Base-by-base conservation (phyloP, 805 yeast genomes). In the Starmerella powellii region DNA sequence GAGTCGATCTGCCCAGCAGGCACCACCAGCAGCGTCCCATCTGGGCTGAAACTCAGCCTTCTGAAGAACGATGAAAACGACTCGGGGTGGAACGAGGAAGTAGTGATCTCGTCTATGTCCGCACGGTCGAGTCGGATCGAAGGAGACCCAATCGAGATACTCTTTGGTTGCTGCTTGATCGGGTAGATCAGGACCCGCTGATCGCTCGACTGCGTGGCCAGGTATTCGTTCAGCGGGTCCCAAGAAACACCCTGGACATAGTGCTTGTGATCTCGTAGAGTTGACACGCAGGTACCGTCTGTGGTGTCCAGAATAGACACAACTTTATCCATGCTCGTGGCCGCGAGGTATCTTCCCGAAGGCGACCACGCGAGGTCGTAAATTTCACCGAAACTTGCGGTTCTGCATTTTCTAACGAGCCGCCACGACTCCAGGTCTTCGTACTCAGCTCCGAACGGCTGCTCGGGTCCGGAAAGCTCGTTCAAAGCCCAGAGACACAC, bases 301-400 rank as follows among this genome's bases (percentile, higher is more conserved):
- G 58, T 54, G 4, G 72, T 73, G 47, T 71, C 70, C 54, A 77
- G 84, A 0, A 88, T 68, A 36, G 94, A 66, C 10, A 86, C 73
- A 6, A 76, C 68, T 54, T 85, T 84, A 61, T 91, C 97, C 84
- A 88, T 85, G 13, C 94, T 78, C 1, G 95, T 97, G 6, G 91
- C 75, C n/a, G 82, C 75, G 23, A 91, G 67, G 56, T 71, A 80
- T 44, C 66, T 68, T 1, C 80, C 75, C 55, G 81, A 81, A 0
- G 97, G 95, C 2, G 94, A 81, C 98, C 98, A 91, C 17, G 83
- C 73, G 2, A 91, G 59, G 58, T 91, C 98, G 60, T 88, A 87
- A 30, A 91, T 77, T 59, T 91, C 98, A 30, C 82, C 71, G 8
- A 73, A 62, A 3, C 78, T 71, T 13, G 52, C 50, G 5, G 41